Conservation (phyloP, 2,329 filamentous ascomycete species). For the Claviceps maximensis region DNA sequence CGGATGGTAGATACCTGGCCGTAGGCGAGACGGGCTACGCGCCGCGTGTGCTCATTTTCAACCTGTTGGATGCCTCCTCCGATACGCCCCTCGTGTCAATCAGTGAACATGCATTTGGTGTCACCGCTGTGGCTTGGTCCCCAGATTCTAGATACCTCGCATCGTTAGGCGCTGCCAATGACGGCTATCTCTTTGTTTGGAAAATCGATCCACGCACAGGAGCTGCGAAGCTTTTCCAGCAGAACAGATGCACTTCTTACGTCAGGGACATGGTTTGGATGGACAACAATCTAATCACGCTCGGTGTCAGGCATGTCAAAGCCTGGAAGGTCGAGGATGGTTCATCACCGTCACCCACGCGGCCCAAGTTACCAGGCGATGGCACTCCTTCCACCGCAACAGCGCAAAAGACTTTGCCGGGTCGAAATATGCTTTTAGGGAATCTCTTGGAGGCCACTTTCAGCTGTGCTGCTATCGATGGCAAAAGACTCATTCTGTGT, state of each 20-base stretch:
- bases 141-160: slow-evolving; percentile 75
- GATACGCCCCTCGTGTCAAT: slow-evolving; percentile 76
- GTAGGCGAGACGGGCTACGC: slow-evolving; percentile 94
- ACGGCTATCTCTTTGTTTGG: slow-evolving; percentile 92
- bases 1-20: slow-evolving; percentile 75
- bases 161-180: slow-evolving; percentile 76
- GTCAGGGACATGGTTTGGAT: slow-evolving; percentile 86
- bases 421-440: slow-evolving; percentile 78
- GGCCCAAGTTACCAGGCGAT: slow-evolving; percentile 41
- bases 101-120: slow-evolving; percentile 80
- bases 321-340: slow-evolving; percentile 75
- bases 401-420: slow-evolving; percentile 53
- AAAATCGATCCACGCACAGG: slow-evolving; percentile 71
- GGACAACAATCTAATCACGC: slow-evolving; percentile 68
- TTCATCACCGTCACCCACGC: slow-evolving; percentile 46
- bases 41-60: slow-evolving; percentile 83
- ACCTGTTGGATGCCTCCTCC: slow-evolving; percentile 62
- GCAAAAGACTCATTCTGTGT: slow-evolving; percentile 66
- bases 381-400: slow-evolving; percentile 17
- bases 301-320: slow-evolving; percentile 85
- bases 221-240: slow-evolving; percentile 63
- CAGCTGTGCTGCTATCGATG: slow-evolving; percentile 61
- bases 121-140: slow-evolving; percentile 81
- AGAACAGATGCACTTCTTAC: slow-evolving; percentile 82
- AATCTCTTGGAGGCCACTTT: slow-evolving; percentile 74